Percentiles rank a stretch among this genome's conserved stretches.
Evolutionary conservation across 1,284 basidiomycete genomes (phyloP).

Genomic region (Kwoniella shivajii): DNA sequence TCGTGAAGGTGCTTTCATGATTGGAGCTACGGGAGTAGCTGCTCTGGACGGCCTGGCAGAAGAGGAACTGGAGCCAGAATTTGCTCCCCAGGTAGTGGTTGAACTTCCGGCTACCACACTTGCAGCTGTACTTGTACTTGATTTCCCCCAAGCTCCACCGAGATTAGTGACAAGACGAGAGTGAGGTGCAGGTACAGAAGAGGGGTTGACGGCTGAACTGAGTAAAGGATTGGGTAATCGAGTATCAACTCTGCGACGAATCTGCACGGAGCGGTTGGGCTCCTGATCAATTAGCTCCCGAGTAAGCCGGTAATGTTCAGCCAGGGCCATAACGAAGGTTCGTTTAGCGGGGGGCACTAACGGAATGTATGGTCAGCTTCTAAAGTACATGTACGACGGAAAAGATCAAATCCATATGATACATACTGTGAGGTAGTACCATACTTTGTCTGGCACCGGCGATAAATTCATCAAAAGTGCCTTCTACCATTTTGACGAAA

Average conservation of each 20-base stretch:
- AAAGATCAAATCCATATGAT: neutral
- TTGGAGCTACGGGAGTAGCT: slow-evolving; percentile 19
- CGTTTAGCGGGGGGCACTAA: slow-evolving; percentile 69
- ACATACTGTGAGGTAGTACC: slow-evolving; percentile 71
- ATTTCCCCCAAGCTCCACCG: slow-evolving; percentile 19
- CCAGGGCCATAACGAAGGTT: slow-evolving; percentile 75
- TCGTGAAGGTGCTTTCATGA: slow-evolving; percentile 2
- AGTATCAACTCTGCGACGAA: slow-evolving; percentile 76
- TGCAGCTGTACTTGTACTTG: slow-evolving; percentile 8
- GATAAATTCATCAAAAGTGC: slow-evolving; percentile 75
- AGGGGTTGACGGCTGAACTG: slow-evolving; percentile 53
- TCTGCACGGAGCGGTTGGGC: slow-evolving; percentile 72
- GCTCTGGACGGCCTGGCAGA: slow-evolving; percentile 12
- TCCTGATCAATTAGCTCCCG: slow-evolving; percentile 82
- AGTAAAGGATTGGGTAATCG: slow-evolving; percentile 71
- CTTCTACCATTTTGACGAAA: slow-evolving; percentile 74
- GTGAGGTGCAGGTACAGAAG: slow-evolving; percentile 6
- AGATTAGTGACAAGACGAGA: slow-evolving; percentile 14
- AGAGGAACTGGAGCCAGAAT: neutral
- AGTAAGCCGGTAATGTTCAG: slow-evolving; percentile 75
- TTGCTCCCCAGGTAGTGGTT: neutral
- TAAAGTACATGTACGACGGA: neutral
- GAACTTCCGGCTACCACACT: slow-evolving; percentile 7
- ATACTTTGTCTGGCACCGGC: slow-evolving; percentile 67
- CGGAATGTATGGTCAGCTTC: neutral